Evolutionary conservation across 495 filamentous ascomycete genomes (phyloP).

Genomic region (Aspergillus campestris): DNA sequence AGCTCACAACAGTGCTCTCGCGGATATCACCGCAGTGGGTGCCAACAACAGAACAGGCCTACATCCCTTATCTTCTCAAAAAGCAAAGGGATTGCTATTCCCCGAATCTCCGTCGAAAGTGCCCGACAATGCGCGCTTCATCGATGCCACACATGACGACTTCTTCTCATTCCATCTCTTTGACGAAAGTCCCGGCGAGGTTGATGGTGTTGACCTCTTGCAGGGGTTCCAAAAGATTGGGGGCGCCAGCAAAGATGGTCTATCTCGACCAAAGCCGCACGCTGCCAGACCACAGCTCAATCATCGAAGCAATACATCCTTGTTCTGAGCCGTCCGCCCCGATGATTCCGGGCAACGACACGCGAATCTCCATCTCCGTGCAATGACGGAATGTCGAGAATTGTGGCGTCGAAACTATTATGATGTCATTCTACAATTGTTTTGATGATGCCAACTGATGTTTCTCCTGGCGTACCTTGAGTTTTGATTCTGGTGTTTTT

Average conservation of each 20-base stretch:
- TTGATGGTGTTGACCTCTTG: conserved; percentile 70
- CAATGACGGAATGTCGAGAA: no score
- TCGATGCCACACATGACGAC: conserved; percentile 49
- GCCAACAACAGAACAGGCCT: conserved; percentile 42
- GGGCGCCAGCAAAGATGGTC: conserved; percentile 31
- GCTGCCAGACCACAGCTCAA: conserved; percentile 32
- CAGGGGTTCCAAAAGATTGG: conserved; percentile 90
- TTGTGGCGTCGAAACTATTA: no score
- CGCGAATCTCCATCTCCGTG: no score
- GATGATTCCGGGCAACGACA: no score
- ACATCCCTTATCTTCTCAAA: conserved; percentile 19
- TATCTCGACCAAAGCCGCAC: conserved; percentile 19
- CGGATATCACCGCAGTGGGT: conserved; percentile 52
- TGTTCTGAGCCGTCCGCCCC: conserved; percentile 22
- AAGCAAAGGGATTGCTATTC: conserved; percentile 36
- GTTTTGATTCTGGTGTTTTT: conserved; percentile 3
- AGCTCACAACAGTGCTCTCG: conserved; percentile 44
- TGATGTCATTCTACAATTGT: no score
- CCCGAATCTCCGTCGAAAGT: conserved; percentile 40
- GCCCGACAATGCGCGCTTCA: conserved; percentile 47
- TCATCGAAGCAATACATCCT: conserved; percentile 33
- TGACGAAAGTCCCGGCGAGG: conserved; percentile 53
- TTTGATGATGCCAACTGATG: not conserved
- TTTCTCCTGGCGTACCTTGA: not conserved
- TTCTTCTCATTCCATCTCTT: conserved; percentile 53